Conservation (phyloP, 768 basidiomycete species). For the Tylopilus sp. region DNA sequence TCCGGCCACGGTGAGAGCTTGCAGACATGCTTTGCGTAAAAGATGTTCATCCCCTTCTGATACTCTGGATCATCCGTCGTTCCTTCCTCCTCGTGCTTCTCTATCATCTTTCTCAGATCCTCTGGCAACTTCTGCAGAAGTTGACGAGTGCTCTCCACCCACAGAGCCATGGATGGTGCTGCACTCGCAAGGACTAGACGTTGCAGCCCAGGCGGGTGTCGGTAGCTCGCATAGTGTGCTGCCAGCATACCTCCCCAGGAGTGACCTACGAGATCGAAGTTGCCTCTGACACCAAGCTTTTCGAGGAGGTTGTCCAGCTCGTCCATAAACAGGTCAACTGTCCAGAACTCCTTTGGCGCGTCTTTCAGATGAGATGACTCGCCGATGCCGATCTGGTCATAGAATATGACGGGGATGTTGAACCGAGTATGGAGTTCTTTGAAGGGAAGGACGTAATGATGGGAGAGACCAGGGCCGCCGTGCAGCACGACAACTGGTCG, state of each 20-base stretch:
- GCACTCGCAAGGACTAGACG: conserved; percentile 35
- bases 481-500: conserved; percentile 43
- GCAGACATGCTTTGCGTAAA: conserved; percentile 36
- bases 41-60: conserved; percentile 24
- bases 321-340: conserved; percentile 47
- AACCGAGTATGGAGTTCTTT: conserved; percentile 30
- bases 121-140: conserved; percentile 26
- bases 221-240: conserved; percentile 36
- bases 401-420: conserved; percentile 44
- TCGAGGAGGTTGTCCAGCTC: conserved; percentile 50
- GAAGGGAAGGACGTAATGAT: conserved; percentile 40
- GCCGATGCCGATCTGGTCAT: conserved; percentile 50
- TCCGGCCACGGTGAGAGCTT: conserved; percentile 33
- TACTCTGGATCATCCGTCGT: conserved; percentile 34
- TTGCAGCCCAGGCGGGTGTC: conserved; percentile 38
- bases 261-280: conserved; percentile 51
- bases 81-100: conserved; percentile 34
- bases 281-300: conserved; percentile 37
- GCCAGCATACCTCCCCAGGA: conserved; percentile 60
- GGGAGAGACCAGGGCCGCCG: conserved; percentile 42
- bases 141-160: conserved; percentile 22
- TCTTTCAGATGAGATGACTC: conserved; percentile 40
- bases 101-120: conserved; percentile 26
- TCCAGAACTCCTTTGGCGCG: conserved; percentile 36
- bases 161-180: conserved; percentile 31